Conservation (phyloP, 176 grass and related monocot genomes). For the Dendrocalamus sinicus region DNA sequence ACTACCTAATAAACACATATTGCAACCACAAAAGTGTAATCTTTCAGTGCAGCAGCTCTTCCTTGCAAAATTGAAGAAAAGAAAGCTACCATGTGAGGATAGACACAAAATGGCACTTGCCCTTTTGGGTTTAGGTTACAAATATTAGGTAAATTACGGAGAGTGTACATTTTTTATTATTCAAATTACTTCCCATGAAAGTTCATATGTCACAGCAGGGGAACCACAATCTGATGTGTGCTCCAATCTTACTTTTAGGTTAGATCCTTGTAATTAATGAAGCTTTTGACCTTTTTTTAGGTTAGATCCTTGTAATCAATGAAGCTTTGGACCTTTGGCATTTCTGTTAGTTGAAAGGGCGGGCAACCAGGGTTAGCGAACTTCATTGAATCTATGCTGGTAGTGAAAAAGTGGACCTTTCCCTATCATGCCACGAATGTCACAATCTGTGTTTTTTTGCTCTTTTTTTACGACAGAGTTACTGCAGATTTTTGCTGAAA, state of each 20-base stretch:
- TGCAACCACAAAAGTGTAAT: no score
- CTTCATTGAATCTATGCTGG: conserved; percentile 4
- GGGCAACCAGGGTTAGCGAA: conserved; percentile 1
- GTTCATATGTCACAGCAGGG: background rate
- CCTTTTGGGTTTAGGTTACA: background rate
- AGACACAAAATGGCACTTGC: background rate
- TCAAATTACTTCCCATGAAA: conserved; percentile 7
- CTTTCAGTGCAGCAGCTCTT: no score
- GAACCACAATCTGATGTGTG: background rate
- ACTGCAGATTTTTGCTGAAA: background rate
- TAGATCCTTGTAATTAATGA: conserved; percentile 29
- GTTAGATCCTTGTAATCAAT: no score
- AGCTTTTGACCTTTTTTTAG: background rate
- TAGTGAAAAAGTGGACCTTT: conserved; percentile 4
- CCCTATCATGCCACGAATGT: background rate
- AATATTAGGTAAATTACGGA: background rate
- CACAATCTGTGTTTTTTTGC: background rate
- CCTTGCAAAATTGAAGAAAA: background rate
- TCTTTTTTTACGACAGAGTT: background rate
- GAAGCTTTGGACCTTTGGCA: conserved; percentile 17
- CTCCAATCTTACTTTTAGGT: conserved; percentile 18
- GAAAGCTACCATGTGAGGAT: background rate
- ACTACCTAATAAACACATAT: no score
- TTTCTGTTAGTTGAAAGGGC: conserved; percentile 37
- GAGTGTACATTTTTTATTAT: background rate